phyloP scores from a whole-genome alignment of 2,329 filamentous ascomycete species.

The Phaeosphaeriaceae sp. region DNA sequence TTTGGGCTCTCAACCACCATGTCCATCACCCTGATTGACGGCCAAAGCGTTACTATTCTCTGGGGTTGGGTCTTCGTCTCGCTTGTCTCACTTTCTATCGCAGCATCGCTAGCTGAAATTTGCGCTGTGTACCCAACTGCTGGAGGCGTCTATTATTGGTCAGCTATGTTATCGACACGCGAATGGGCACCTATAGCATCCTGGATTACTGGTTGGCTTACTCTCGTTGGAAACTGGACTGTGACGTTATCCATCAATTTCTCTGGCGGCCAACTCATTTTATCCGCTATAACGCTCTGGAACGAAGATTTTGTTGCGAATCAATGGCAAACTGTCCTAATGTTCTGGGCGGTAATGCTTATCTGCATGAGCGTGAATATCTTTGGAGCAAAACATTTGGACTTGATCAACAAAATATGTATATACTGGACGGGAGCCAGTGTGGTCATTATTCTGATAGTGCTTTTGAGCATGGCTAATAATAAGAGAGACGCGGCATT shows the following conservation, averaged over 20 bases:
- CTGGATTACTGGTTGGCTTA: slow-evolving; percentile 75
- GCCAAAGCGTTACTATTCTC: slow-evolving; percentile 71
- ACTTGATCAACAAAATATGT: slow-evolving; percentile 74
- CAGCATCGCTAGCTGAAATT: slow-evolving; percentile 75
- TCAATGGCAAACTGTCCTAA: slow-evolving; percentile 71
- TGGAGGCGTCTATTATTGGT: slow-evolving; percentile 76
- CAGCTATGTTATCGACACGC: slow-evolving; percentile 69
- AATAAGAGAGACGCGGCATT: slow-evolving; percentile 64
- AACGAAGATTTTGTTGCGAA: slow-evolving; percentile 72
- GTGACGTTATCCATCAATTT: slow-evolving; percentile 71
- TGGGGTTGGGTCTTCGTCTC: slow-evolving; percentile 75
- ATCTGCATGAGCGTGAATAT: slow-evolving; percentile 69
- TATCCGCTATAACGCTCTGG: slow-evolving; percentile 72
- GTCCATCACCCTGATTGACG: slow-evolving; percentile 71
- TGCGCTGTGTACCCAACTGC: slow-evolving; percentile 77
- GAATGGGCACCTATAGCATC: slow-evolving; percentile 71
- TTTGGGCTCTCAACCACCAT: slow-evolving; percentile 73
- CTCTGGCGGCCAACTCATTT: slow-evolving; percentile 66
- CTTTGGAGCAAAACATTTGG: slow-evolving; percentile 67
- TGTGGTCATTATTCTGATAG: slow-evolving; percentile 72
- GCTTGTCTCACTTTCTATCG: slow-evolving; percentile 70
- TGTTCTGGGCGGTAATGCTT: slow-evolving; percentile 74
- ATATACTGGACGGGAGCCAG: slow-evolving; percentile 74
- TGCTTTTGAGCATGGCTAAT: slow-evolving; percentile 66
- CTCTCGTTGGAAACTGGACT: slow-evolving; percentile 76